These are phyloP conservation scores for Oxytropis ochrocephala DNA, from an alignment of 306 rosid species.

Conservation along the genomic window DNA sequence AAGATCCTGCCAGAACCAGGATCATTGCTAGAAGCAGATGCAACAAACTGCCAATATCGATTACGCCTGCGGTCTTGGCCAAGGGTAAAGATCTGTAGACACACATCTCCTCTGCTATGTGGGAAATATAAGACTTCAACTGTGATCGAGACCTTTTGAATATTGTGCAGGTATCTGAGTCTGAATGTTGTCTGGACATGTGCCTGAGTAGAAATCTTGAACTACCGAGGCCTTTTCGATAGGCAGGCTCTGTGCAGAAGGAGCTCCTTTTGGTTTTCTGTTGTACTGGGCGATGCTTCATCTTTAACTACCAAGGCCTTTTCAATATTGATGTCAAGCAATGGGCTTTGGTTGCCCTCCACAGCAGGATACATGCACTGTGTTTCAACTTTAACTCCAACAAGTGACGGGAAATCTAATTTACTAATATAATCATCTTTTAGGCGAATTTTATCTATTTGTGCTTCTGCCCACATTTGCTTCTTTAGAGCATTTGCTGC, in stretches of 20 bases:
- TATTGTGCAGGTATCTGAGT: conserved; percentile 66
- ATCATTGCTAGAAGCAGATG: conserved; percentile 88
- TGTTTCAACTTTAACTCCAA: conserved; percentile 59
- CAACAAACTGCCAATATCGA: conserved; percentile 94
- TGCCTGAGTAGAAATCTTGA: conserved; percentile 53
- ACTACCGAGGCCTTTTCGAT: conserved; percentile 42
- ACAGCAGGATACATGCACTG: conserved; percentile 40
- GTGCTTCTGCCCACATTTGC: conserved; percentile 99
- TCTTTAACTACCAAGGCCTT: conserved; percentile 33
- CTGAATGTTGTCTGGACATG: conserved; percentile 61
- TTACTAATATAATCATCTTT: conserved; percentile 66
- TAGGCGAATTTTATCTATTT: conserved; percentile 81
- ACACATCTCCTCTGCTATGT: conserved; percentile 92
- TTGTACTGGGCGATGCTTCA: conserved; percentile 60
- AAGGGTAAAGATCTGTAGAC: conserved; percentile 95
- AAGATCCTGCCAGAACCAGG: conserved; percentile 99
- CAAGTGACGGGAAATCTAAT: conserved; percentile 48
- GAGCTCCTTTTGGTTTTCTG: conserved; percentile 50
- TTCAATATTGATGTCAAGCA: conserved; percentile 48
- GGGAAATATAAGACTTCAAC: conserved; percentile 85
- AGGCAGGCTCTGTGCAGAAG: conserved; percentile 39
- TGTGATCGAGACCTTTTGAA: conserved; percentile 91
- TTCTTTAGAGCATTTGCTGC: conserved; percentile 95
- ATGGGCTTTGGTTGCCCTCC: conserved; percentile 79
- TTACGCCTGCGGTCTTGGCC: conserved; percentile 98